Percentiles rank a stretch among this genome's conserved stretches.
Conservation (phyloP, 2,329 filamentous ascomycete genomes). For the Colletotrichum gigasporum region DNA sequence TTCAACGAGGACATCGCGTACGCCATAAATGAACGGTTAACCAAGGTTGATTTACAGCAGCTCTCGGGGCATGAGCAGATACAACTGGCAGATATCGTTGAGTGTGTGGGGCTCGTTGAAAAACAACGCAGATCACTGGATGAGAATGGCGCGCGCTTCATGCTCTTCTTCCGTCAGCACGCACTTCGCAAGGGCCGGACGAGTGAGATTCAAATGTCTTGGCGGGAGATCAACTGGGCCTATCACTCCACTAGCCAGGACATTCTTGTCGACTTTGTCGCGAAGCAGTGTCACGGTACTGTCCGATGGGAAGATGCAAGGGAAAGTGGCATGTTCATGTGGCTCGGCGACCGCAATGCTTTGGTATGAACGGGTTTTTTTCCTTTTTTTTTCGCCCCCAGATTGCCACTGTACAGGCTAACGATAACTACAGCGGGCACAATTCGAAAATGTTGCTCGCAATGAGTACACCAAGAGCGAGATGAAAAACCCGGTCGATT, state of each 20-base stretch:
- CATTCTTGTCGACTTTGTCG: constrained; percentile 85
- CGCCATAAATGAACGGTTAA: constrained; percentile 80
- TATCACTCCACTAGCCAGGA: constrained; percentile 89
- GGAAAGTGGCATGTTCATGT: constrained; percentile 93
- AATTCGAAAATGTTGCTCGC: constrained; percentile 90
- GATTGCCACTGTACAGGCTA: neutral
- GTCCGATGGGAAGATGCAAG: constrained; percentile 87
- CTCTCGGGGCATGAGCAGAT: constrained; percentile 89
- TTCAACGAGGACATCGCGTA: constrained; percentile 78
- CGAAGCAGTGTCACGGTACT: constrained; percentile 79
- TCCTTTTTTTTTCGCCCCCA: constrained; percentile 5
- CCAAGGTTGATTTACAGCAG: constrained; percentile 77
- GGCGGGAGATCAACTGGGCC: constrained; percentile 87
- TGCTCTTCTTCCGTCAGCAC: constrained; percentile 88
- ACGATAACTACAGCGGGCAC: constrained; percentile 62
- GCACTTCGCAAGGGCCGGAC: constrained; percentile 73
- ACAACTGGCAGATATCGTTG: constrained; percentile 82
- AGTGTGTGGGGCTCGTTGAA: constrained; percentile 85
- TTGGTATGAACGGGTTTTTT: constrained; percentile 79
- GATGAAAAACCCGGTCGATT: constrained; percentile 89
- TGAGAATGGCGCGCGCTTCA: constrained; percentile 86
- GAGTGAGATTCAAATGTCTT: constrained; percentile 73
- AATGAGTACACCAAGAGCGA: constrained; percentile 93
- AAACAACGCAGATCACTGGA: constrained; percentile 90
- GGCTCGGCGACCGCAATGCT: constrained; percentile 81